Evolutionary conservation across 768 basidiomycete species (phyloP), one percentile per base, ranked within the genome.

Genomic region (Lentinus tigrinus): DNA sequence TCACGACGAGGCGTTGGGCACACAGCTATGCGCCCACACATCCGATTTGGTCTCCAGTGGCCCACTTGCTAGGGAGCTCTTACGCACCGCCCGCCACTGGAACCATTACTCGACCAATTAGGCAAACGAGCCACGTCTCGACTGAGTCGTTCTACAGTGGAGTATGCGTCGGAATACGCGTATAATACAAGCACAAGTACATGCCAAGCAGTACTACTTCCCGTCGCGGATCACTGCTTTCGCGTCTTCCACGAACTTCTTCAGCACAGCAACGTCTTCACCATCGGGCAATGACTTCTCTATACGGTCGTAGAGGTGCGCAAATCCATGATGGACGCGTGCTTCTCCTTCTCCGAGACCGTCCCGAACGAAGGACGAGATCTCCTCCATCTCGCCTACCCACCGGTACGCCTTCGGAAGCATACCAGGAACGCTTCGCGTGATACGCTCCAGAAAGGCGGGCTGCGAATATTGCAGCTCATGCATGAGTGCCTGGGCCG

Each of bases 301-400:
- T 3, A 85, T 66, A 36, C 79, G 69, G 57, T 74, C 69, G 61
- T 80, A 84, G 53, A 79, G 57, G 57, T 70, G 70, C 23, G 82
- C 75, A 42, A 84, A 64, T 8, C 81, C 84, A 47, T 74, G 66
- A 64, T 83, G 80, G 5, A 79, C 77, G 23, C 77, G 75, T 9
- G 78, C 77, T 10, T 55, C 63, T 14, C 64, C 67, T 7, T 59
- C 60, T 7, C 62, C 61, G 10, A 63, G 52, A 2, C 61, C 56
- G 11, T 53, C 63, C 8, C 62, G 60, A 11, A 86, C 80, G 67
- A 85, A 86, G 6, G 69, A 73, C 3, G 78, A 77, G 39, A 88
- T 85, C 68, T 87, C 86, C 51, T 81, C 73, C 85, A 85, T 86
- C 72, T 87, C 84, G 46, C 78, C 80, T 14, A 81, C 77, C 79